Conservation (phyloP, 257 asterid genomes). For the Solanum acaule region DNA sequence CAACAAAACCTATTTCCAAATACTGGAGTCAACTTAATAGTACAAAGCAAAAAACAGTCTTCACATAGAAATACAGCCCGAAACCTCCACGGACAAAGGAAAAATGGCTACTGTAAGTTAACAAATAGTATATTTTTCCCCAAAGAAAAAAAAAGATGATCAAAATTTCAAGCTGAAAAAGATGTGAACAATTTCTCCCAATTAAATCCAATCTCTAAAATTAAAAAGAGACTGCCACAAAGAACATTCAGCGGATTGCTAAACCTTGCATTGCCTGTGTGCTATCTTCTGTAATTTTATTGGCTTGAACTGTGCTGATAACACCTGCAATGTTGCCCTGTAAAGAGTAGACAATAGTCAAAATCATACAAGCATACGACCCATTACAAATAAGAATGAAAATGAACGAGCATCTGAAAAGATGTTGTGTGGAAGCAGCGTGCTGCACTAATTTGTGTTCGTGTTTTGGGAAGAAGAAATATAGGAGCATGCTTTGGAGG, state of each 20-base stretch:
- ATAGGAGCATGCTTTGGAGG: neutral
- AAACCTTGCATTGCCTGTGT: constrained; percentile 62
- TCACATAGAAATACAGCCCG: neutral
- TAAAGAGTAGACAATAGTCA: neutral
- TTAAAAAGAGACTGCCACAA: neutral
- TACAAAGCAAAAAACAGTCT: neutral
- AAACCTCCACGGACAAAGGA: neutral
- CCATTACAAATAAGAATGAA: neutral
- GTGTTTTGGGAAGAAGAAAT: neutral
- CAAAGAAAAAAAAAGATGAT: neutral
- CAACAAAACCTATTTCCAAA: neutral
- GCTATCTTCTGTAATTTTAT: constrained; percentile 62
- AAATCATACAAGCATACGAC: neutral
- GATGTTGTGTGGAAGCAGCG: neutral
- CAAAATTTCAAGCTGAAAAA: constrained; percentile 6
- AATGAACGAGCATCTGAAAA: neutral
- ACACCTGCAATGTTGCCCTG: constrained; percentile 65
- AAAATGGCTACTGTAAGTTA: neutral
- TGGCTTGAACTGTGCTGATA: constrained; percentile 66
- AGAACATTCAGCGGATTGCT: constrained; percentile 39
- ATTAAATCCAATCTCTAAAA: neutral
- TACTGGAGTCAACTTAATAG: neutral
- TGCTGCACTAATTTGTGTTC: neutral
- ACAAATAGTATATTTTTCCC: neutral
- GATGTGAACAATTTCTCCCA: neutral